Evolutionary conservation across 1,284 basidiomycete genomes (phyloP), one percentile per base, ranked within the genome.

Genomic region (Ustilago shanxiensis): DNA sequence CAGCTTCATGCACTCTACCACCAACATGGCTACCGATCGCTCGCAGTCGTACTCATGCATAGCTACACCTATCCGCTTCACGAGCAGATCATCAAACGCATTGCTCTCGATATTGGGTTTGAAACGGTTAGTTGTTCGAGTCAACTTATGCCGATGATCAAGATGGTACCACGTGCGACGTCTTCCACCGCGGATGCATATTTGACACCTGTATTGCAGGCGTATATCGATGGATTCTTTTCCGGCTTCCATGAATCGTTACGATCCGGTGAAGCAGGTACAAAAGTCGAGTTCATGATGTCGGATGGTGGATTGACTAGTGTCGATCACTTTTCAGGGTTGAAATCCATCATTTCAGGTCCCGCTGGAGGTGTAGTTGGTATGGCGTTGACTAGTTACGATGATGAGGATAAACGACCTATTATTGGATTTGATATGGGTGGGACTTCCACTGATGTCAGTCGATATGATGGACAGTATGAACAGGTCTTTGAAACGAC

Each of bases 141-240:
- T 1, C 90, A 92, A 74, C 89, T 98, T 9, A 90, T 95, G 61
- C 93, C 96, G 2, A 95, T 96, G 94, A 95, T 97, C 82, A 85
- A 85, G 66, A 93, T 97, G 89, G 94, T 98, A 4, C 92, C 95
- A 0, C 92, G 96, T 6, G 96, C 95, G 0, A 91, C 93, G 3
- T 95, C 94, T 0, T 92, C 94, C 0, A 97, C 95, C 0, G 96
- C 95, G 0, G 96, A 99, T 81, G 97, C 96, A 1, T 99, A 99
- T 86, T 90, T 98, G 31, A 98, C 95, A 0, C 96, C 95, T 1
- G 93, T 97, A 53, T 87, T 98, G 37, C 88, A 90, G 24, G 89
- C 90, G 31, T 98, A 98, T 83, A 89, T 98, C n/a, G 92, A 95
- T 75, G 93, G 94, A 0, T 97, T 98, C 88, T 97, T 95, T 87